Evolutionary conservation across 75 land plant species (phyloP).

Genomic region (Isoetes taiwanensis): DNA sequence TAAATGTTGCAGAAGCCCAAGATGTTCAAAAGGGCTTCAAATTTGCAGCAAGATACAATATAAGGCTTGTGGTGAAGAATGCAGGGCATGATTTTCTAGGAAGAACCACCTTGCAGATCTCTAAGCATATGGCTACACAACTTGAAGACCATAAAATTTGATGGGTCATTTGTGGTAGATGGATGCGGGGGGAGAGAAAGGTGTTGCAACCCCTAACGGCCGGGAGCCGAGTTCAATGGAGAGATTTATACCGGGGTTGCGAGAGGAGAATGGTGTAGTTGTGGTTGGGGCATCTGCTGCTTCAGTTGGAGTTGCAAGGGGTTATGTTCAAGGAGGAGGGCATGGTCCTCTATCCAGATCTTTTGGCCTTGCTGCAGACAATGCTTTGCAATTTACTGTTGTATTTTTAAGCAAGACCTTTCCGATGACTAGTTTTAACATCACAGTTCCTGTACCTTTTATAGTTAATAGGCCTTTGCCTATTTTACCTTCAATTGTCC

Average conservation of each 20-base stretch:
- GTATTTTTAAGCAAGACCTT: too few relatives aligned
- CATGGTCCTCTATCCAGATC: conserved; percentile 19
- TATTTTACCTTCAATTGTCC: too few relatives aligned
- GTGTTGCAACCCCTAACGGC: conserved; percentile 11
- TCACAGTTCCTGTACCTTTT: too few relatives aligned
- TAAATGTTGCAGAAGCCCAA: neutral
- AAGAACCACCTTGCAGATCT: conserved; percentile 11
- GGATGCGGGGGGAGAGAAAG: neutral
- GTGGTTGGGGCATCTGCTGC: conserved; percentile 13
- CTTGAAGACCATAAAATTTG: conserved; percentile 10
- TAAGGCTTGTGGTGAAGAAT: conserved; percentile 18
- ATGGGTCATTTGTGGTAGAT: neutral
- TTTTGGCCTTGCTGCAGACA: conserved; percentile 21
- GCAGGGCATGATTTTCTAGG: conserved; percentile 22
- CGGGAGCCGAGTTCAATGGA: conserved; percentile 12
- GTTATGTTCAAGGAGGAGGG: conserved; percentile 23
- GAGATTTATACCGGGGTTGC: conserved; percentile 13
- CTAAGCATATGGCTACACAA: conserved; percentile 17
- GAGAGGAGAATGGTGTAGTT: neutral
- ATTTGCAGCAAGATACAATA: conserved; percentile 9
- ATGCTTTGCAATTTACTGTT: conserved; percentile 15
- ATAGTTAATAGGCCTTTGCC: too few relatives aligned
- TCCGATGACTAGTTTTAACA: too few relatives aligned
- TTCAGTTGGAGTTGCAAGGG: conserved; percentile 14
- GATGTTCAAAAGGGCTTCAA: conserved; percentile 12